Conservation (phyloP, 2,329 filamentous ascomycete genomes). For the Spiromastix sp. region DNA sequence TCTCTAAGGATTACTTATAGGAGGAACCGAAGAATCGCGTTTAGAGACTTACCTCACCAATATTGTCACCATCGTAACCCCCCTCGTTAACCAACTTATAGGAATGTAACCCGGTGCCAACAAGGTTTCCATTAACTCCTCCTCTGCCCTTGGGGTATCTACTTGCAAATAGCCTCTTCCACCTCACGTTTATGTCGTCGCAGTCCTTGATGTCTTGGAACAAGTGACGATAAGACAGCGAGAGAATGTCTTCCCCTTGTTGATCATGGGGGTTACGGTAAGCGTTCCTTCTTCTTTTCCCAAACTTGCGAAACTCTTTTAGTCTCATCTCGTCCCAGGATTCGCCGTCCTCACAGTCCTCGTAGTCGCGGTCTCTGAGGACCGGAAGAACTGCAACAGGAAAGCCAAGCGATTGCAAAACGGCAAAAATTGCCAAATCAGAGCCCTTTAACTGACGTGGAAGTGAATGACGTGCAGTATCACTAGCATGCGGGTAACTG, state of each 20-base stretch:
- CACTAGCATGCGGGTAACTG: background rate
- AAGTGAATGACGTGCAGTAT: background rate
- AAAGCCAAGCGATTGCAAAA: background rate
- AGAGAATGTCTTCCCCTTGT: background rate
- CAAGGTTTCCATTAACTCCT: background rate
- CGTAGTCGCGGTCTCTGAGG: background rate
- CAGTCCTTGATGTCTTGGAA: background rate
- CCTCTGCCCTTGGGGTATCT: background rate
- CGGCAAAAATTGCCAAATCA: slow-evolving; percentile 2
- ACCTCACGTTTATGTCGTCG: background rate
- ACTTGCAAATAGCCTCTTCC: slow-evolving; percentile 1
- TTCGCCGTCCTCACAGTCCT: background rate
- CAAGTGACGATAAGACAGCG: background rate
- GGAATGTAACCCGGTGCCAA: slow-evolving; percentile 1
- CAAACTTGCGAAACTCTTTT: background rate
- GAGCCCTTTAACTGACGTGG: background rate
- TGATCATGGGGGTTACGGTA: background rate
- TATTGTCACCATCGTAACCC: background rate
- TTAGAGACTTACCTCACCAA: slow-evolving; percentile 1
- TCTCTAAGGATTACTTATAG: background rate
- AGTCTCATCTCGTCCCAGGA: background rate
- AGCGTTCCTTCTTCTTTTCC: background rate
- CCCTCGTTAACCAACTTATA: background rate
- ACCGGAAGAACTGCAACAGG: background rate
- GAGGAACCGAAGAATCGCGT: background rate